Base-by-base conservation (phyloP, 2,329 filamentous ascomycete genomes). In the Cordyceps farinosa region DNA sequence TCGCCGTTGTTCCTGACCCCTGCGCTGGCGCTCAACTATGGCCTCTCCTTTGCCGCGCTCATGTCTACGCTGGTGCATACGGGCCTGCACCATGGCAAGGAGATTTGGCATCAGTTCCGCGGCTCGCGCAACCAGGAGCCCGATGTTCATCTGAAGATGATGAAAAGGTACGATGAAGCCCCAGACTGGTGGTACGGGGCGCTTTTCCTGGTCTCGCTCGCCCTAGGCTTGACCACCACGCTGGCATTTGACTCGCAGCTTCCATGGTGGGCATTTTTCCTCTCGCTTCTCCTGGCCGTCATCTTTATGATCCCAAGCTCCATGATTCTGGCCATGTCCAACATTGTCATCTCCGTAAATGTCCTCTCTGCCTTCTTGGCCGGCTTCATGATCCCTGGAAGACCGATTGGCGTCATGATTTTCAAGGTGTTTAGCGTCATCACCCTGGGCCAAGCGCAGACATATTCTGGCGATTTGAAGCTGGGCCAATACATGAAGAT, bases 1-100 rank as follows among this genome's bases (percentile, higher is more conserved):
- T 84, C 82, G 6, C 81, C 84, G 0, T 74, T 85, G 50, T 85
- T 85, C 60, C 70, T 86, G 0, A 76, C 79, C 0, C 71, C 80
- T 0, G 80, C 79, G 0, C 82, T 79, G 10, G 76, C 77, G 10
- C 67, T 80, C 15, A 77, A 77, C 57, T 71, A 70, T 34, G 69
- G 69, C 6, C 65, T 71, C 17, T 83, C 81, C 1, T 86, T 84
- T 67, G 69, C 69, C 3, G 78, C 82, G 27, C 71, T 87, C 38
- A 80, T 79, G 0, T 78, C 79, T 1, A 76, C 73, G 5, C 70
- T 78, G 45, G 74, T 76, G 3, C 78, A 78, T 67, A 71, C 15
- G 58, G 64, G 62, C 5, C 32, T 80, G 1, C 77, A 74, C 64
- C 74, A 79, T 52, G 77, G 76, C 45, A 78, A 76, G 47, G 78